Base-by-base conservation (phyloP, 2,329 filamentous ascomycete species). In the Pezicula radicicola region DNA sequence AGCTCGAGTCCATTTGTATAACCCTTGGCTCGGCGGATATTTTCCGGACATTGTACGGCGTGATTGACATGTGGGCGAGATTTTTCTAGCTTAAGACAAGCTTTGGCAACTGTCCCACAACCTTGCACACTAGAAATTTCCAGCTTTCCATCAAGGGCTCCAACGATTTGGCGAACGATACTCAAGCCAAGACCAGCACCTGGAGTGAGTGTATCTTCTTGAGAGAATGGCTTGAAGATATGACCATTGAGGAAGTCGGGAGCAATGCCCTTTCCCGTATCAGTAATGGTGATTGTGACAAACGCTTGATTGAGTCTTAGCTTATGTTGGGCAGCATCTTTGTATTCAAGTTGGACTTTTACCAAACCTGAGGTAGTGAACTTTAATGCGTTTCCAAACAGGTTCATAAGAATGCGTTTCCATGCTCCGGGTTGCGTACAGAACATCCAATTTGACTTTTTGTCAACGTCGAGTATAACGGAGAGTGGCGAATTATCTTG, bases 191-290 rank as follows among this genome's bases (percentile, higher is more conserved):
- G 68, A 0, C 84, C 84, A 1, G 80, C 81, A 0, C 84, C 84
- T 5, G 77, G 76, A 1, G 80, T 75, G 19, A 87, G 68, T 0
- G 75, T 72, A 51, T 85, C 78, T 59, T 87, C 84, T 55, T 87
- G 84, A 0, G 74, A 69, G 56, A 86, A 86, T 0, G 82, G 80
- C 0, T 77, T 78, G 56, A 82, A 87, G 0, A 87, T 67, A 13
- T 77, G 74, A 4, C 77, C 77, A 18, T 77, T 72, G 45, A 84
- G 70, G 56, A 81, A 87, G 9, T 84, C 78, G 25, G 77, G 72
- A 0, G 78, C 80, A 57, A 87, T 87, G 12, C 84, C 84, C 52
- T 79, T 79, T 1, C 85, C 85, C 1, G 83, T 83, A 61, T 88
- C 84, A 0, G 74, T 72, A 8, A 87, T 76, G 0, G 72, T 76